Evolutionary conservation across 2,329 filamentous ascomycete genomes (phyloP).

Genomic region (Arachnopeziza araneosa): DNA sequence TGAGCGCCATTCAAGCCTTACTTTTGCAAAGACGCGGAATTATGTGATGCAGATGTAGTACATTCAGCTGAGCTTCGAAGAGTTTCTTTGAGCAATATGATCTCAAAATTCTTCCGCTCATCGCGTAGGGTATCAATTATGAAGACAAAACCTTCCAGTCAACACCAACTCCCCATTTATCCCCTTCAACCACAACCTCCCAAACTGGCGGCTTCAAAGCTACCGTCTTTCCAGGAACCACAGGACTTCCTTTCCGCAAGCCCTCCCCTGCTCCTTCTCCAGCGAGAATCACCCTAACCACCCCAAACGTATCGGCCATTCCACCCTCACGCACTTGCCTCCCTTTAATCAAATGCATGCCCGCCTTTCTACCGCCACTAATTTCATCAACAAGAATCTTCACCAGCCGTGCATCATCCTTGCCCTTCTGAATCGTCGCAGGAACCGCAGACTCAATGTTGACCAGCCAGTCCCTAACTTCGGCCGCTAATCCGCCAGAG

Average conservation of each 20-base stretch:
- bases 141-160: conserved; percentile 29
- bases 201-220: conserved; percentile 31
- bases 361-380: conserved; percentile 16
- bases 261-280: conserved; percentile 24
- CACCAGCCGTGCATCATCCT: conserved; percentile 25
- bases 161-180: conserved; percentile 32
- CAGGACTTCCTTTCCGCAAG: conserved; percentile 22
- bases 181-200: conserved; percentile 28
- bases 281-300: conserved; percentile 27
- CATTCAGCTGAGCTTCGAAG: not conserved
- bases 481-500: conserved; percentile 42
- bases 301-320: conserved; percentile 15
- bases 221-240: conserved; percentile 23
- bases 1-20: too few species aligned
- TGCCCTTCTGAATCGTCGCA: conserved; percentile 2
- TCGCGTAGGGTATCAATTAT: conserved; percentile 5
- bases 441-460: conserved; percentile 31
- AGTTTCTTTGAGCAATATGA: not conserved
- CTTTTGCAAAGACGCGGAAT: too few species aligned
- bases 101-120: not conserved
- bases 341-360: conserved; percentile 28
- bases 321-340: conserved; percentile 4
- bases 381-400: conserved; percentile 27
- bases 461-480: conserved; percentile 45
- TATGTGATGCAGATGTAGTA: too few species aligned